Base-by-base conservation (phyloP, 1,139 yeast genomes). In the Blastobotrys malaysiensis region DNA sequence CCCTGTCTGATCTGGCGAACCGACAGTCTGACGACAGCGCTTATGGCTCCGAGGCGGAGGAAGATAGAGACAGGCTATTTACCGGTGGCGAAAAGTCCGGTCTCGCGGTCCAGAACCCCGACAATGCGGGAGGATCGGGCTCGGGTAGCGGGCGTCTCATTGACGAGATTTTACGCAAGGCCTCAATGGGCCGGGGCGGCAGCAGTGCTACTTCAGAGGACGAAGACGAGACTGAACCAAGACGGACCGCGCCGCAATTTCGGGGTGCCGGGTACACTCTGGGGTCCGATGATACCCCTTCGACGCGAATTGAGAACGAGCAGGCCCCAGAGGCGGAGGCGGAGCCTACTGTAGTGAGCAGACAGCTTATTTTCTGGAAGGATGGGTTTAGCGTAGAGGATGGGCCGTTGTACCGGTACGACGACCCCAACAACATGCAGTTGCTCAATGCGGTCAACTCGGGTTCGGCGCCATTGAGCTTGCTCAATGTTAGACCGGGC, bases 71-170 rank as follows among this genome's bases (percentile, higher is more conserved):
- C 61, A 84, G 89, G 61, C 82, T 88, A 69, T 95, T 93, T 64
- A 93, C 98, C 2, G 97, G 97, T 20, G 99, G 97, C 54, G 97
- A 91, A 68, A 91, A 91, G 65, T 88, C 97, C 1, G 98, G 87
- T 0, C 76, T 93, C 61, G 96, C 93, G 61, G 97, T 93, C 11
- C 96, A 95, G 67, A 91, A 91, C 67, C 98, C 98, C 9, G 82
- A 84, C 64, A 75, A 67, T 22, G 68, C 73, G n/a, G 72, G 76
- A 14, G 66, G 74, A 36, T 66, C 67, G 16, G 55, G 59, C 18
- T 43, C 52, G 16, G 49, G 31, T 24, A 52, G 57, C 50, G 65
- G 59, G 46, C 59, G 70, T 36, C 64, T 84, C 47, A 83, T 84
- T 22, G 78, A 78, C 58, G 84, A 83, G 56, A 73, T 86, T 51